phyloP scores from a whole-genome alignment of 805 yeast species.

The Lachancea lanzarotensis region DNA sequence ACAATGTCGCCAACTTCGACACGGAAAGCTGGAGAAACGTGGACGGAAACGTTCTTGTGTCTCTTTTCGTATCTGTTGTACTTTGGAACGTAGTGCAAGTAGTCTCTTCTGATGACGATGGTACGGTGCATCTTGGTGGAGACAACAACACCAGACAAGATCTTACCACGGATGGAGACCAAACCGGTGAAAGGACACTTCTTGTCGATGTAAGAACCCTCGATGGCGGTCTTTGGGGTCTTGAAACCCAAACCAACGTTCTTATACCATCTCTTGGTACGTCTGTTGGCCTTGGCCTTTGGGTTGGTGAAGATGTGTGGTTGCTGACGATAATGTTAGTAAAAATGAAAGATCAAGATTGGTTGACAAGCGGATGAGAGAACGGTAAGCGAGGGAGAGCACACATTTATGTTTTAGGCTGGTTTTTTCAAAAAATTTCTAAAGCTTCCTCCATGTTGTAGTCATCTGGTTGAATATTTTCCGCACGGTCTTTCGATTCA shows the following conservation, averaged over 20 bases:
- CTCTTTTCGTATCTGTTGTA: slow-evolving; percentile 99
- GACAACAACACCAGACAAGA: slow-evolving; percentile 98
- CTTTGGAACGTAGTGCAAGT: slow-evolving; percentile 99
- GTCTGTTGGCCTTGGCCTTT: slow-evolving; percentile 97
- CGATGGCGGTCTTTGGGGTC: slow-evolving; percentile 98
- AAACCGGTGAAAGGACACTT: slow-evolving; percentile 99
- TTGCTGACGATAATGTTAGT: slow-evolving; percentile 61
- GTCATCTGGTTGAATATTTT: no score
- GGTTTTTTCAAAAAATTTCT: no score
- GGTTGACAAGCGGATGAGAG: background rate
- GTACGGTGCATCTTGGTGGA: slow-evolving; percentile 99
- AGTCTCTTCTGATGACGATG: slow-evolving; percentile 98
- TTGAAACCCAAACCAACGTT: slow-evolving; percentile 99
- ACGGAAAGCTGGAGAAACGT: slow-evolving; percentile 99
- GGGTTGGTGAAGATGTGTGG: slow-evolving; percentile 99
- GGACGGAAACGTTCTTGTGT: slow-evolving; percentile 99
- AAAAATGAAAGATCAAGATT: slow-evolving; percentile 9
- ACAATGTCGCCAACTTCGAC: slow-evolving; percentile 98
- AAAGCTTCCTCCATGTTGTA: no score
- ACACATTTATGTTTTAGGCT: background rate
- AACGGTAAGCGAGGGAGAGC: background rate
- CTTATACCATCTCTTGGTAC: slow-evolving; percentile 99
- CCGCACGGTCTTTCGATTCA: no score
- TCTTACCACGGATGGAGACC: slow-evolving; percentile 98
- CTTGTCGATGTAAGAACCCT: slow-evolving; percentile 99